Base-by-base conservation (phyloP, 768 basidiomycete genomes). In the Suillus lakei region DNA sequence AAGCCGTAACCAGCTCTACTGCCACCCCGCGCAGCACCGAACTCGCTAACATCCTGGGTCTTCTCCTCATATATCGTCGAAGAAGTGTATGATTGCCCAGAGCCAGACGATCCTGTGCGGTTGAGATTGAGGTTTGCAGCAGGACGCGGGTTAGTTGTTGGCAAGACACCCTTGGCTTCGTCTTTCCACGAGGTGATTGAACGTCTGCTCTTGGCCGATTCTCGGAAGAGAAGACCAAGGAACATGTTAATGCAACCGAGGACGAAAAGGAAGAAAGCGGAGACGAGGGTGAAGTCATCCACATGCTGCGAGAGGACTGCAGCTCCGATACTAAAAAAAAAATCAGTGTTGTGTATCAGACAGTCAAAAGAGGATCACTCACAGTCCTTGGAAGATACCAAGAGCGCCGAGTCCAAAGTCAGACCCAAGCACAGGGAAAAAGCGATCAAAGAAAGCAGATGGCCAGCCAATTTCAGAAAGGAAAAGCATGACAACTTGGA, bases 221-320 rank as follows among this genome's bases (percentile, higher is more conserved):
- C 82, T 63, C 88, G 87, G 83, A 88, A 92, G 74, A 91, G 84
- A 69, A 93, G 84, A 48, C 91, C 91, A 67, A 89, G 82, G 65
- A 95, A 76, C 69, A 95, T 88, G 81, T 97, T 95, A 63, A 97
- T 78, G 77, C 93, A 95, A n/a, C 95, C 95, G 64, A 97, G 73
- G 60, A 93, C 85, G 81, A 97, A 97, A 66, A 97, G 86, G 82
- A 97, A 90, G 84, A 96, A 96, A 55, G 91, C 94, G 5, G 94
- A 84, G 67, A 95, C 95, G 73, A 96, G 92, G 26, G 94, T 88
- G 81, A 97, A 96, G 66, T 87, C 88, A 71, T 94, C 89, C 65
- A 95, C 93, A 76, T 89, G 85, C 80, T 92, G 91, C 6, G 90
- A 90, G 61, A 91, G 86, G 65, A 91, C 83, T 21, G 88, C 84